Percentiles rank a stretch among this genome's conserved stretches.
Conservation (phyloP, 2,329 filamentous ascomycete genomes). For the Ciborinia camelliae region DNA sequence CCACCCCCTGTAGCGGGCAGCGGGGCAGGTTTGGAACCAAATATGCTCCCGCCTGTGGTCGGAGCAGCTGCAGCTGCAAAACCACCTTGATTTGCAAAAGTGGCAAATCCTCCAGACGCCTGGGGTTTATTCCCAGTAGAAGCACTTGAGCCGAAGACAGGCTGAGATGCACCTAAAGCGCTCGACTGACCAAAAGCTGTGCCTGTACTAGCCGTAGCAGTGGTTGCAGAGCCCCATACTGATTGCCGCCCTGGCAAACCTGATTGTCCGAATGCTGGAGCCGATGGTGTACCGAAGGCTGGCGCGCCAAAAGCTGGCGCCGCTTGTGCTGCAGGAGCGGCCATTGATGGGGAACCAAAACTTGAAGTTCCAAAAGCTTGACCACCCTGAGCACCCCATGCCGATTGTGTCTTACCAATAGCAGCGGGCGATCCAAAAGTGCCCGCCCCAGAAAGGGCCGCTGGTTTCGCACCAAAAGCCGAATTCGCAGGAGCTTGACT, state of each 20-base stretch:
- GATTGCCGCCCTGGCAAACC: conserved; percentile 48
- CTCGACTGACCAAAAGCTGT: conserved; percentile 54
- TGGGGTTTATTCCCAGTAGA: conserved; percentile 35
- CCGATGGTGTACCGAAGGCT: conserved; percentile 42
- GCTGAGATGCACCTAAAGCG: conserved; percentile 43
- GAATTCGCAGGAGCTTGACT: conserved; percentile 24
- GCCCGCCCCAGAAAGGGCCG: conserved; percentile 33
- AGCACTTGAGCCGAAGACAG: conserved; percentile 37
- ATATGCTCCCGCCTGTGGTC: conserved; percentile 37
- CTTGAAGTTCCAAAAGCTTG: conserved; percentile 50
- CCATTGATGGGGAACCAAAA: conserved; percentile 33
- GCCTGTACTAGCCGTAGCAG: conserved; percentile 32
- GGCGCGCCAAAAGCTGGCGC: conserved; percentile 50
- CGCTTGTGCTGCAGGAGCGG: conserved; percentile 30
- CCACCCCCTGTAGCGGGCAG: conserved; percentile 22
- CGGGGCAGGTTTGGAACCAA: conserved; percentile 28
- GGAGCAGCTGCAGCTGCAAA: conserved; percentile 44
- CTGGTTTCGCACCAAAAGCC: conserved; percentile 37
- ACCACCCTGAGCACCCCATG: conserved; percentile 36
- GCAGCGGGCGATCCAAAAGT: conserved; percentile 38
- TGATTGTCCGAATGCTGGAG: conserved; percentile 36
- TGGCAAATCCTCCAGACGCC: conserved; percentile 49
- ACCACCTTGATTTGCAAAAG: conserved; percentile 53
- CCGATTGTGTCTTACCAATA: conserved; percentile 17
- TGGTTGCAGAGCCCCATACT: conserved; percentile 48